Conservation (phyloP, 192 early-diverging fungal species). For the Coemansia sp. region DNA sequence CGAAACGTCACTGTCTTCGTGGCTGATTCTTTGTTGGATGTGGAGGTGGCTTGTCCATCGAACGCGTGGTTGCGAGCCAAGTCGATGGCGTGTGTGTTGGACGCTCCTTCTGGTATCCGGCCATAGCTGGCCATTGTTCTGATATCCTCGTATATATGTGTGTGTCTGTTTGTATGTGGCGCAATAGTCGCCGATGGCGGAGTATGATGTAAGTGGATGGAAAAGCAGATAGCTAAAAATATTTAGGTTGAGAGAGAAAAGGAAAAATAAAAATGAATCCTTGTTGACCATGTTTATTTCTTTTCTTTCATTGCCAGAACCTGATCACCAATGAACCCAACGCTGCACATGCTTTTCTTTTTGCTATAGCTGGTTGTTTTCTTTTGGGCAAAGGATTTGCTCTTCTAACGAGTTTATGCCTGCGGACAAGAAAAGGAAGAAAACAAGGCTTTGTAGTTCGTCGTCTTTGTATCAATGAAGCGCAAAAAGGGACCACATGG, state of each 20-base stretch:
- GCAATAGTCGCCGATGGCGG: background rate
- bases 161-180: background rate
- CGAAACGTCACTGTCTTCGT: constrained; percentile 29
- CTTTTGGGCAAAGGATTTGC: background rate
- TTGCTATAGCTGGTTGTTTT: background rate
- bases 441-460: background rate
- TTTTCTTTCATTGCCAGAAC: background rate
- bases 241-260: background rate
- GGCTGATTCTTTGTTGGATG: background rate
- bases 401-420: background rate
- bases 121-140: background rate
- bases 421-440: background rate
- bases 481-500: background rate
- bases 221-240: background rate
- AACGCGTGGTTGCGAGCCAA: constrained; percentile 45
- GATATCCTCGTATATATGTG: background rate
- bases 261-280: background rate
- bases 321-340: background rate
- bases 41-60: constrained; percentile 15
- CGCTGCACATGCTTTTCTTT: background rate
- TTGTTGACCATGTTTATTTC: background rate
- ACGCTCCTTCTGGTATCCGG: background rate
- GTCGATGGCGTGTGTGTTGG: constrained; percentile 14
- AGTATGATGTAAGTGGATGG: background rate
- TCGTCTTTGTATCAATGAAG: background rate